Evolutionary conservation across 106 monocot genomes (phyloP), one percentile per base, ranked within the genome.

Genomic region (Hemerocallis citrina): DNA sequence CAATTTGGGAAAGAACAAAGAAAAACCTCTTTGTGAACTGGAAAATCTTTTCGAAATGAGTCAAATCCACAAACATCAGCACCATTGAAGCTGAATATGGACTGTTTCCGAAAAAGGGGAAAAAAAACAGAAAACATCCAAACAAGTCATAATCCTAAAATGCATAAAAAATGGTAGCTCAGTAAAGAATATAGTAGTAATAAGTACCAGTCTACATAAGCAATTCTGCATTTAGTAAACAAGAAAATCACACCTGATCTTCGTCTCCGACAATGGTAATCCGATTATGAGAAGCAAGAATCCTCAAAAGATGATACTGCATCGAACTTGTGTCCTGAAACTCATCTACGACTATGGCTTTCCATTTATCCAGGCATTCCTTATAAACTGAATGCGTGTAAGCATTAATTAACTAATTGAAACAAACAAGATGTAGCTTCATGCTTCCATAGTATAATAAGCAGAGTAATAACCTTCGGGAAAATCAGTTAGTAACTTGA

Each of bases 321-420:
- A 89, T 89, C 35, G 83, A 80, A 74, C 89, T 95, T 37, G 94
- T 95, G 60, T 95, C 94, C 64, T 95, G 94, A 82, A 89, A 95
- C 70, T 95, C 94, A 81, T 89, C 89, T 21, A 95, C 89, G 21
- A 95, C 80, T 47, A 95, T 78, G n/a, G 94, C 89, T 63, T 80
- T 82, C 94, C 94, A 95, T 60, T 32, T 75, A 40, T 77, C 67
- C 52, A 67, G 50, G 61, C 89, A 95, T 41, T 78, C 78, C 61
- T 75, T 65, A 57, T 59, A 75, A 54, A 95, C 94, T 95, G 61
- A 6, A 70, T 32, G 15, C 21, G 39, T 15, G 64, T 17, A 45
- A 64, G 1, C 44, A 59, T 30, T 15, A 48, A 41, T 8, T 1
- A 4, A 61, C 11, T 22, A 50, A 66, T 63, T 23, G 50, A 39